A percentile compares a stretch with the other conserved stretches of the same genome.
Evolutionary conservation across 164 flowering plant genomes (phyloP).

Genomic region (Vitis labrusca): DNA sequence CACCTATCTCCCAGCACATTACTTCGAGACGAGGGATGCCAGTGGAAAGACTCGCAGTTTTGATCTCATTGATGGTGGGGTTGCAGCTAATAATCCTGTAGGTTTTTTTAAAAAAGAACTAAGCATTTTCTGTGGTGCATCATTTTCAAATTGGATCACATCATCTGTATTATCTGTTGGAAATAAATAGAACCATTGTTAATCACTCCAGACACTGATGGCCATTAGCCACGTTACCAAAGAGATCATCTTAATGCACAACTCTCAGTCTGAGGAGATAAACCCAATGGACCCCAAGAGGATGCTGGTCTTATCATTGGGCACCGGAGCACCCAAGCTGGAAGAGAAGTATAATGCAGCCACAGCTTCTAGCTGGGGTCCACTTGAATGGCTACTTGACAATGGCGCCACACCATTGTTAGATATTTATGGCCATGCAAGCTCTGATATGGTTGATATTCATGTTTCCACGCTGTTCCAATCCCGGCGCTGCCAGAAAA

Average conservation of each 20-base stretch:
- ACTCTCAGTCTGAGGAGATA: constrained; percentile 1
- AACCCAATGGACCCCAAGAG: constrained; percentile 13
- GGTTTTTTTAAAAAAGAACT: too few relatives aligned
- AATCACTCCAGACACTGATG: constrained; percentile 18
- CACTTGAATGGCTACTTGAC: constrained; percentile 26
- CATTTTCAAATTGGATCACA: too few relatives aligned
- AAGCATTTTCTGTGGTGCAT: too few relatives aligned
- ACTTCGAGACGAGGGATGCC: too few relatives aligned
- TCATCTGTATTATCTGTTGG: too few relatives aligned
- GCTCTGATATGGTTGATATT: constrained; percentile 33
- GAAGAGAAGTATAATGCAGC: constrained; percentile 24
- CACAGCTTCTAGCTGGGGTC: constrained; percentile 29
- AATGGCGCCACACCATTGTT: constrained; percentile 22
- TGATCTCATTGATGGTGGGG: too few relatives aligned
- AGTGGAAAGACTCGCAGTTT: too few relatives aligned
- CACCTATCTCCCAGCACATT: too few relatives aligned
- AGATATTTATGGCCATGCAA: constrained; percentile 25
- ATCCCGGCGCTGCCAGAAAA: constrained; percentile 15
- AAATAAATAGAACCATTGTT: too few relatives aligned
- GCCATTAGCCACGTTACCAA: constrained; percentile 30
- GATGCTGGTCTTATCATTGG: constrained; percentile 32
- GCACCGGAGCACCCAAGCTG: constrained; percentile 27
- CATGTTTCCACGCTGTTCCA: constrained; percentile 25
- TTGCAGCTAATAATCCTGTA: too few relatives aligned
- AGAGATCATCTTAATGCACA: constrained; percentile 9